Evolutionary conservation across 2,329 filamentous ascomycete genomes (phyloP).

Genomic region (Fusarium tricinctum): DNA sequence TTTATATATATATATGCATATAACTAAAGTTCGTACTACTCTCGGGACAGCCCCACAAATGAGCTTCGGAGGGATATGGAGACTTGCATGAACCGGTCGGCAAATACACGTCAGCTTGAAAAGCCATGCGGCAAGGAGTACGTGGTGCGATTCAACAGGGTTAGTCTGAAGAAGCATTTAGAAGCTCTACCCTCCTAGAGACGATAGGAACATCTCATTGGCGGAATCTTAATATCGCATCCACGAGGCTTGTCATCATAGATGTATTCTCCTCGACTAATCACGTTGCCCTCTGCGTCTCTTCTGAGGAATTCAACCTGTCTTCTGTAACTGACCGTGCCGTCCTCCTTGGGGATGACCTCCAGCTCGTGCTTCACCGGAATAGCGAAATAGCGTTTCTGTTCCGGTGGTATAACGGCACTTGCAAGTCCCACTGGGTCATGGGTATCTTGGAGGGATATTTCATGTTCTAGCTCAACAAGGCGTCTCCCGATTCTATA

Average conservation of each 20-base stretch:
- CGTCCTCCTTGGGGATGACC: neutral
- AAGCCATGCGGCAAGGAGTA: neutral
- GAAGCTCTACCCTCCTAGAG: neutral
- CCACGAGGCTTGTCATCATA: slow-evolving; percentile 10
- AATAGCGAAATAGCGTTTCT: slow-evolving; percentile 5
- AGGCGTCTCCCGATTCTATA: slow-evolving; percentile 24
- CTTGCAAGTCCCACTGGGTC: neutral
- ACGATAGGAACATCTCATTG: slow-evolving; percentile 16
- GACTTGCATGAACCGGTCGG: neutral
- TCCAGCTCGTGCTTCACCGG: slow-evolving; percentile 19
- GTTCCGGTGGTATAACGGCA: neutral
- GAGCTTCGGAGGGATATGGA: neutral
- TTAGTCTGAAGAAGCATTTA: too few relatives aligned
- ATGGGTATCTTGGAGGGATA: neutral
- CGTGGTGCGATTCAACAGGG: too few relatives aligned
- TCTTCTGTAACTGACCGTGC: slow-evolving; percentile 1
- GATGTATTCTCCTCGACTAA: slow-evolving; percentile 2
- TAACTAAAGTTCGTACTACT: neutral
- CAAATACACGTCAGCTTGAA: neutral
- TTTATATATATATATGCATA: neutral
- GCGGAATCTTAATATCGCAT: slow-evolving; percentile 5
- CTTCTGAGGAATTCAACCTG: neutral
- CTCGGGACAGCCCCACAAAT: slow-evolving; percentile 10
- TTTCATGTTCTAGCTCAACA: slow-evolving; percentile 7
- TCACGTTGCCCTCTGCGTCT: neutral